phyloP scores from a whole-genome alignment of 2,329 filamentous ascomycete species.

The Fusarium sacchari region DNA sequence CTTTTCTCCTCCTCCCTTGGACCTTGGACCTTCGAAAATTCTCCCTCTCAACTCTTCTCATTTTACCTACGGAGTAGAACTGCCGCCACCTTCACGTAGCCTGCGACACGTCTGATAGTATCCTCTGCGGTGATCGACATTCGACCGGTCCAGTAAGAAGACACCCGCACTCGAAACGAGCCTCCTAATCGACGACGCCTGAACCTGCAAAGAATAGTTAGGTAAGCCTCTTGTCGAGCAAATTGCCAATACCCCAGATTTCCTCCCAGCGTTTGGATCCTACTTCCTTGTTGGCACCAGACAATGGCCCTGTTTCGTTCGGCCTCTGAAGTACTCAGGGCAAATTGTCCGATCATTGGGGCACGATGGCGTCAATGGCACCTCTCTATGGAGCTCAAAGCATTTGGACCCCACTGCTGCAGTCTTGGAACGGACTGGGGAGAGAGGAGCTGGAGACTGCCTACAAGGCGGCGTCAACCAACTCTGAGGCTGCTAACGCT shows the following conservation, averaged over 20 bases:
- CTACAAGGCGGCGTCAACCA: background rate
- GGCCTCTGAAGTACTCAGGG: constrained; percentile 1
- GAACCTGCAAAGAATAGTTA: constrained; percentile 23
- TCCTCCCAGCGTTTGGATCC: background rate
- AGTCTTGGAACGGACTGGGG: constrained; percentile 5
- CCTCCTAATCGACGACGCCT: constrained; percentile 5
- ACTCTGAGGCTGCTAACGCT: background rate
- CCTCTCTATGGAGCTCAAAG: constrained; percentile 14
- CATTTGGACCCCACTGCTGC: constrained; percentile 23
- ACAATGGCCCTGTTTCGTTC: background rate
- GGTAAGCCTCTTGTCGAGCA: constrained; percentile 19
- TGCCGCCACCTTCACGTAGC: background rate
- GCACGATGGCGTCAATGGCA: constrained; percentile 29
- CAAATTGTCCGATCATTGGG: constrained; percentile 3
- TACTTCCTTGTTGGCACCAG: background rate
- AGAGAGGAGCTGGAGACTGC: background rate
- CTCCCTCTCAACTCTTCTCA: background rate
- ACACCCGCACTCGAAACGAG: constrained; percentile 19
- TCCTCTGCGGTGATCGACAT: constrained; percentile 24
- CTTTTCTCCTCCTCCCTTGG: constrained; percentile 3
- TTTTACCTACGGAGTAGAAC: background rate
- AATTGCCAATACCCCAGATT: constrained; percentile 12
- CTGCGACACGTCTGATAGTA: background rate
- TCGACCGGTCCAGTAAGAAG: constrained; percentile 18
- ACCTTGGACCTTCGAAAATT: background rate